Base-by-base conservation (phyloP, 140 eudicot genomes). In the Stevia rebaudiana region DNA sequence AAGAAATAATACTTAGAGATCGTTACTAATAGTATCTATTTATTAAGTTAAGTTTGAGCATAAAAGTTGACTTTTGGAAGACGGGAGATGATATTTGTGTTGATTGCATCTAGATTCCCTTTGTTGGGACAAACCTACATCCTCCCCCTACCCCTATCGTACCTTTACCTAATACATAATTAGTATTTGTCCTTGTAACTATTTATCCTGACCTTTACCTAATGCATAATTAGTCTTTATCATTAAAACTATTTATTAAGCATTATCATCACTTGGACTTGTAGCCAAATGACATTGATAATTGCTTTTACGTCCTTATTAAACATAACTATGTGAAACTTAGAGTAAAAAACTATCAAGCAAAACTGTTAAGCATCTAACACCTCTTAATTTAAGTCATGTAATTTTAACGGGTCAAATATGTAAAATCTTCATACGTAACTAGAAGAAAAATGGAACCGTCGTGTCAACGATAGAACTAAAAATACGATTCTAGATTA, bases 41-140 rank as follows among this genome's bases (percentile, higher is more conserved):
- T n/a, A 30, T 33, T 31, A 16, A 19, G 43, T 24, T 21, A 31
- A 12, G 22, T 11, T 50, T 30, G 25, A 13, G 63, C 30, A 33
- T 48, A 24, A 53, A 63, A 73, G 60, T 73, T 64, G 60, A 63
- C 67, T 57, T 64, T 30, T 17, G 49, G 40, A 43, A 73, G 78
- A 53, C 21, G 42, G 30, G 48, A 70, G 66, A 55, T 63, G 41
- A 42, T 22, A 31, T 64, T 1, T 18, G 72, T 64, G 51, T 54
- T 73, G 42, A 64, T 73, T 64, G 43, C 61, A 73, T 73, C 78
- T 73, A 73, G 78, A 73, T 73, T 64, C 78, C 72, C 15, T 64
- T 73, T 46, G 24, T 47, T 28, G 60, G 61, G 75, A 70, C 68
- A 59, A 59, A 59, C 30, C 39, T 58, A 66, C 18, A 25, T 52